These are phyloP conservation scores for Ampelocalamus luodianensis DNA, from an alignment of 176 grass and related monocot genomes.

Conservation along the genomic window DNA sequence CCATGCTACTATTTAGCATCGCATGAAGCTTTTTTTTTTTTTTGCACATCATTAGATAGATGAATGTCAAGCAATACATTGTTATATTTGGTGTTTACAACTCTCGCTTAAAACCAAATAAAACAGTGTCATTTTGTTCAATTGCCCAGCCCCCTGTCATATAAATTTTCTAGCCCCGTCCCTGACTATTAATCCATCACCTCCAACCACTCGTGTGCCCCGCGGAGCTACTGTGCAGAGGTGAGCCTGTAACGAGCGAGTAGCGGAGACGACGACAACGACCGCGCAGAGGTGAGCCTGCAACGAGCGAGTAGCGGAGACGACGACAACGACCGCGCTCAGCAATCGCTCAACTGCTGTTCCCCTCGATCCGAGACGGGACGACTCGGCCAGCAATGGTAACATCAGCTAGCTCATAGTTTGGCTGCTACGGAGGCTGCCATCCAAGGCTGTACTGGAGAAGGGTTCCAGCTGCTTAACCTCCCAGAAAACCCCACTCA, in stretches of 20 bases:
- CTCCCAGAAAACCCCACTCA: neutral
- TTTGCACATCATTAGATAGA: too few species aligned
- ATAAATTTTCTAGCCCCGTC: too few species aligned
- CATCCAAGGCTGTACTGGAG: neutral
- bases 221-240: conserved; percentile 26
- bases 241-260: neutral
- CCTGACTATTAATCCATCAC: neutral
- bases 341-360: neutral
- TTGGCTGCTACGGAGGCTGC: neutral
- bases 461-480: neutral
- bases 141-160: too few species aligned
- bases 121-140: too few species aligned
- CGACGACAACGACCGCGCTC: neutral
- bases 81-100: too few species aligned
- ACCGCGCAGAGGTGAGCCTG: conserved; percentile 23
- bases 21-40: too few species aligned
- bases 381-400: conserved; percentile 31
- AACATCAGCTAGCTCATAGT: neutral
- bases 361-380: neutral
- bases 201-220: neutral
- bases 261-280: neutral
- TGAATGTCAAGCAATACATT: too few species aligned
- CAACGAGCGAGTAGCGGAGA: neutral
- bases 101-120: too few species aligned
- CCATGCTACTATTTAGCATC: too few species aligned